Evolutionary conservation across 805 yeast species (phyloP).

Genomic region (Barnettozyma salicaria): DNA sequence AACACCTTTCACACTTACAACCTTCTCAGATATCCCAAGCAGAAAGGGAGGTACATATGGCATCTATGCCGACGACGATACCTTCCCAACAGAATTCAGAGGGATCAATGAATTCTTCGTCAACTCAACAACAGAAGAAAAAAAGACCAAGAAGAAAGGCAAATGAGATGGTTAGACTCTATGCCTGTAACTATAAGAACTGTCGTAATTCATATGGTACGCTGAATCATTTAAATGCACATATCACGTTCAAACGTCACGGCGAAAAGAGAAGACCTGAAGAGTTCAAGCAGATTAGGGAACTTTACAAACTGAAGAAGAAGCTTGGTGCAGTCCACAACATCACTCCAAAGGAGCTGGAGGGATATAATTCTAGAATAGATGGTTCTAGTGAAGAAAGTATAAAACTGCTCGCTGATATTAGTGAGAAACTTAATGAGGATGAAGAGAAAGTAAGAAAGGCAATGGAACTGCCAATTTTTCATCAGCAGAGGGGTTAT

Average conservation of each 20-base stretch:
- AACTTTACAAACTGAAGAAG: slow-evolving; percentile 36
- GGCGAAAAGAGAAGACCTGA: slow-evolving; percentile 49
- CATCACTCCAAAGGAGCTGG: not conserved
- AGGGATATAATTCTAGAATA: not conserved
- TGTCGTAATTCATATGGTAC: slow-evolving; percentile 56
- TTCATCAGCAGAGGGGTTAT: slow-evolving; percentile 26
- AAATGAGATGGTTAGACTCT: slow-evolving; percentile 50
- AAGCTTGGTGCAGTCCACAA: slow-evolving; percentile 21
- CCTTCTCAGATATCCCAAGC: no score
- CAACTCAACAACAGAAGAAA: slow-evolving; percentile 19
- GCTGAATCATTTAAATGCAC: slow-evolving; percentile 53
- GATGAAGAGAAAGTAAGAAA: slow-evolving; percentile 2
- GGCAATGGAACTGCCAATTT: slow-evolving; percentile 16
- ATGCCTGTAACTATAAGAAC: slow-evolving; percentile 40
- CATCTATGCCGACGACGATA: slow-evolving; percentile 3
- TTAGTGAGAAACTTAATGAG: slow-evolving; percentile 15
- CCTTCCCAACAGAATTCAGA: not conserved
- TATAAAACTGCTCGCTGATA: slow-evolving; percentile 13
- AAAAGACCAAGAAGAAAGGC: slow-evolving; percentile 49
- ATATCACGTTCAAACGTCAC: slow-evolving; percentile 46
- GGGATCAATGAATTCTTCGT: not conserved
- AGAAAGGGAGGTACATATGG: no score
- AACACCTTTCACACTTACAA: no score
- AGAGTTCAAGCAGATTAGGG: slow-evolving; percentile 47
- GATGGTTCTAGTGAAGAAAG: slow-evolving; percentile 6